Evolutionary conservation across 192 early-diverging fungal genomes (phyloP), one percentile per base, ranked within the genome.

Genomic region (Podila minutissima): DNA sequence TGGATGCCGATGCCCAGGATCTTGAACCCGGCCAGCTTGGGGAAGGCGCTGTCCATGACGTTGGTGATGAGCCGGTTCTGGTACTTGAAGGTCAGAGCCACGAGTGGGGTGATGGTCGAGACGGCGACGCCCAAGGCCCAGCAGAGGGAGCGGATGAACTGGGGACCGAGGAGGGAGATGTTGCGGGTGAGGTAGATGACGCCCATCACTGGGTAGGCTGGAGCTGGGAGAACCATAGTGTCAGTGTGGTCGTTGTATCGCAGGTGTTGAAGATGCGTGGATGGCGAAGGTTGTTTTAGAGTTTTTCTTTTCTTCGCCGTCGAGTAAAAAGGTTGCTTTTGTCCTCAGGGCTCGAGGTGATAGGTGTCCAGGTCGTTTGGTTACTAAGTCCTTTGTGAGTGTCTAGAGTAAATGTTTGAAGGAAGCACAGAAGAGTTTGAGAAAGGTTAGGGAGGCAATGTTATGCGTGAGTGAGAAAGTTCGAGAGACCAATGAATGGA

Each of bases 1-100:
- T 81, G 77, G 58, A 81, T 38, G 8, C 77, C 77, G 58, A 81
- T 73, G 5, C 77, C 77, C 6, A 81, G 71, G 29, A 81, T 73
- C 67, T 73, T 81, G 24, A 69, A 32, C 0, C 69, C 69, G 1
- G 77, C 77, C 15, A 81, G 37, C 8, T 66, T 49, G 28, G 77
- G 77, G 48, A 81, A 73, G 1, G 77, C 67, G 15, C 35, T 64
- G 28, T 81, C 77, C n/a, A 81, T 81, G 49, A 81, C 67, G 17
- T 37, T 81, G 32, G 71, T 73, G 62, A 81, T 81, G 28, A 81
- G 24, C 26, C 50, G 61, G 62, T 81, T 72, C 49, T 81, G 77
- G 38, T 72, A 81, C 33, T 66, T 68, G 67, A 81, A 81, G 1
- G 77, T 81, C 31, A 81, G 33, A 19, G 77, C 77, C 12, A 81